Evolutionary conservation across 768 basidiomycete species (phyloP).

Genomic region (Pilatotrama ljubarskyi): DNA sequence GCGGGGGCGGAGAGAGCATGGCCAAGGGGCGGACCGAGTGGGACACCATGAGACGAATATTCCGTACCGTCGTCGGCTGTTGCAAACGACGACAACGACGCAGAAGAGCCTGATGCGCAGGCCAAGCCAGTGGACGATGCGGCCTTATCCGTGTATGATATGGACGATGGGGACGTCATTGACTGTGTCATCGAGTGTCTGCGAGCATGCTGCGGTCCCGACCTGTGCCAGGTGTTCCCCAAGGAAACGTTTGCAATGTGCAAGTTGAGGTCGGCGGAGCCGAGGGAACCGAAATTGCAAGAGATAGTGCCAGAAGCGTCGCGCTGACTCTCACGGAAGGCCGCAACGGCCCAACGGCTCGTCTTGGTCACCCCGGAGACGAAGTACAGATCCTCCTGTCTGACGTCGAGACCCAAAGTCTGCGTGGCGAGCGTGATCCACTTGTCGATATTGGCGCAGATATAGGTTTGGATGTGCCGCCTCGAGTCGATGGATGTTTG

Average conservation of each 20-base stretch:
- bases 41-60: too few relatives aligned
- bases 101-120: not conserved
- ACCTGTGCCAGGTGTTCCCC: not conserved
- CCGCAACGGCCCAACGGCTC: constrained; percentile 14
- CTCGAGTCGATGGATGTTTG: constrained; percentile 5
- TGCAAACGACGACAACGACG: not conserved
- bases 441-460: constrained; percentile 9
- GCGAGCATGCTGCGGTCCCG: not conserved
- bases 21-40: too few relatives aligned
- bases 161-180: too few relatives aligned
- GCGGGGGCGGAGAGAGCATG: too few relatives aligned
- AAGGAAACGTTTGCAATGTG: not conserved
- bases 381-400: constrained; percentile 13
- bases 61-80: not conserved
- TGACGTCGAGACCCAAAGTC: not conserved
- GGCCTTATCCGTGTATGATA: not conserved
- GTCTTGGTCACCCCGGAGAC: constrained; percentile 21
- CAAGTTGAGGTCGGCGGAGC: not conserved
- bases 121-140: not conserved
- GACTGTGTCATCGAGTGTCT: not conserved
- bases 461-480: constrained; percentile 9
- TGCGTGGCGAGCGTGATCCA: constrained; percentile 12
- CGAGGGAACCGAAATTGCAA: constrained; percentile 3
- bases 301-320: not conserved
- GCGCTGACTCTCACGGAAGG: constrained; percentile 5